Percentiles rank a stretch among this genome's conserved stretches.
Conservation (phyloP, 768 basidiomycete species). For the Agrocybe chaxingu region DNA sequence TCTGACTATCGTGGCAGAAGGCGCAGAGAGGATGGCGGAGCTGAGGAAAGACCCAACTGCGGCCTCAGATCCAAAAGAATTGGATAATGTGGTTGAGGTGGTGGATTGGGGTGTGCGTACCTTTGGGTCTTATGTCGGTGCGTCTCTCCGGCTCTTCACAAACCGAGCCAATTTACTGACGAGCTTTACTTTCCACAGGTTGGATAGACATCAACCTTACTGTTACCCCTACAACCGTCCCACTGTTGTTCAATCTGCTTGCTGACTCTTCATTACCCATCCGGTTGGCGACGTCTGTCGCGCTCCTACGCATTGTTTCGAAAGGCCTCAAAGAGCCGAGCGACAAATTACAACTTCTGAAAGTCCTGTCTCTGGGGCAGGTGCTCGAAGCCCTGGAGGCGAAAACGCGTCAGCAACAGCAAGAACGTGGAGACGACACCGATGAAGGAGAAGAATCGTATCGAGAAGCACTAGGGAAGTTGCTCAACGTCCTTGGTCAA, state of each 20-base stretch:
- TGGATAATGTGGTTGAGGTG: slow-evolving; percentile 66
- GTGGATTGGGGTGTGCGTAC: slow-evolving; percentile 93
- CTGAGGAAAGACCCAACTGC: slow-evolving; percentile 46
- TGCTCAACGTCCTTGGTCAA: slow-evolving; percentile 77
- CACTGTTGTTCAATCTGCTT: slow-evolving; percentile 79
- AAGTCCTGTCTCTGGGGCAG: slow-evolving; percentile 81
- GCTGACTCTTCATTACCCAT: slow-evolving; percentile 76
- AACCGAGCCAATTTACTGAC: neutral
- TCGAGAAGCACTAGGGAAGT: slow-evolving; percentile 81
- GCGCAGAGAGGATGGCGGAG: slow-evolving; percentile 52
- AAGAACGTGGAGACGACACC: slow-evolving; percentile 61
- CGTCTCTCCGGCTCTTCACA: slow-evolving; percentile 29
- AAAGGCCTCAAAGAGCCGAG: slow-evolving; percentile 91
- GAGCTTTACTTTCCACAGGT: slow-evolving; percentile 42
- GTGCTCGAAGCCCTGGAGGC: slow-evolving; percentile 80
- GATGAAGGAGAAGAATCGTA: slow-evolving; percentile 89
- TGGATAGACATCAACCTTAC: slow-evolving; percentile 99
- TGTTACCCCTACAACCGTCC: slow-evolving; percentile 85
- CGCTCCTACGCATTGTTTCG: slow-evolving; percentile 77
- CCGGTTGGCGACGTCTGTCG: slow-evolving; percentile 77
- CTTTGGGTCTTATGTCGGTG: slow-evolving; percentile 92
- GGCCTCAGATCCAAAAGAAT: slow-evolving; percentile 43
- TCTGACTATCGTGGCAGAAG: slow-evolving; percentile 75
- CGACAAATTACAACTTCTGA: slow-evolving; percentile 87
- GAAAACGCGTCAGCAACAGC: slow-evolving; percentile 67